Conservation (phyloP, 2,329 filamentous ascomycete species). For the Xylariomycetidae sp. region DNA sequence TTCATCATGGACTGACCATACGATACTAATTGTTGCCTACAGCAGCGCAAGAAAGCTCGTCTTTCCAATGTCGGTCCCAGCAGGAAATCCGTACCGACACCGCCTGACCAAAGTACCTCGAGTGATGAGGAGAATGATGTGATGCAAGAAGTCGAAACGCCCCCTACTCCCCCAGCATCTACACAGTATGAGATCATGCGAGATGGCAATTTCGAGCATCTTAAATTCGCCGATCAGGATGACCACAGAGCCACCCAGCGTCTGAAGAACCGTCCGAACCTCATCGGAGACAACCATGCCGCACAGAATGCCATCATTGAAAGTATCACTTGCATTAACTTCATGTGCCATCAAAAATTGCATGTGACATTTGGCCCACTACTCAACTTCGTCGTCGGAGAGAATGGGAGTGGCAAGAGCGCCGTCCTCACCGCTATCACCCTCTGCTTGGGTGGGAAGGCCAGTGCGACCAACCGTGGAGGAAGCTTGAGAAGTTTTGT, state of each 20-base stretch:
- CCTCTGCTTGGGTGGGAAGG: constrained; percentile 91
- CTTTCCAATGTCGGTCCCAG: constrained; percentile 23
- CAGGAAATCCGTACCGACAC: constrained; percentile 8
- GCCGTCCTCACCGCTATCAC: constrained; percentile 90
- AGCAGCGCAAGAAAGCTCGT: constrained; percentile 36
- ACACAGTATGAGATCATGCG: constrained; percentile 60
- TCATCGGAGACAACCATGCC: constrained; percentile 63
- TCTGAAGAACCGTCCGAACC: constrained; percentile 45
- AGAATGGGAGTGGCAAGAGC: constrained; percentile 97
- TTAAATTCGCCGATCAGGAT: constrained; percentile 52
- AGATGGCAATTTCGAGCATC: constrained; percentile 54
- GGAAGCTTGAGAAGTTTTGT: constrained; percentile 86
- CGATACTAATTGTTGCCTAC: too few species aligned
- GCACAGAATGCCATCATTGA: constrained; percentile 86
- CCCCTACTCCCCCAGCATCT: constrained; percentile 35
- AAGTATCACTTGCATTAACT: constrained; percentile 81
- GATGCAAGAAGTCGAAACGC: constrained; percentile 20
- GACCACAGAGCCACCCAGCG: constrained; percentile 63
- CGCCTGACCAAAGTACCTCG: constrained; percentile 15
- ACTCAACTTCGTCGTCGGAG: constrained; percentile 97
- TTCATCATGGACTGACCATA: too few species aligned
- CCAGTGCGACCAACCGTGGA: constrained; percentile 86
- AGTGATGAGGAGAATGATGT: constrained; percentile 27
- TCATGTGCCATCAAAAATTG: constrained; percentile 90
- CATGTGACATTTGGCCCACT: constrained; percentile 83